Base-by-base conservation (phyloP, 2,329 filamentous ascomycete species). In the Bipolaris cookei region DNA sequence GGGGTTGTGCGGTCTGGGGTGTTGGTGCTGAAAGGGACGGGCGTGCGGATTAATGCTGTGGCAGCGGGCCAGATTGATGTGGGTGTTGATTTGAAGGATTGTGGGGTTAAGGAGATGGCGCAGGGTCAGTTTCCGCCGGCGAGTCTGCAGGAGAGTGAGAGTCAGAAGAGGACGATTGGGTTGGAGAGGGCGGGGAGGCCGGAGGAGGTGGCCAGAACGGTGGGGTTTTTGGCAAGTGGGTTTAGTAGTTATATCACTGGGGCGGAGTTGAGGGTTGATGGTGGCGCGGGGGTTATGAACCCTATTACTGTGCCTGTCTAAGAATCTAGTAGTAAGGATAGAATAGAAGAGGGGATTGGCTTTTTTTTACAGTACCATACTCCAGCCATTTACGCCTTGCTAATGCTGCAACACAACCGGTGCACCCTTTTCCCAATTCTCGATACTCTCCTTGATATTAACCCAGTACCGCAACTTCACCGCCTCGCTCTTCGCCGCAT, bases 391-490 rank as follows among this genome's bases (percentile, higher is more conserved):
- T 41, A 34, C 14, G 21, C 43, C 23, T n/a, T 32, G 7, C 54
- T 55, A 87, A 78, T 87, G 85, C 59, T 83, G 76, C 65, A 87
- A 65, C 43, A 83, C 77, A 55, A 86, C 81, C 62, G 82, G 75
- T 79, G 86, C 89, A 4, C 92, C 93, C 68, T 82, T 86, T 81
- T 97, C 92, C 93, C 94, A 97, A 61, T 88, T 86, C 72, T 89
- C 82, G 70, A 97, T 80, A 44, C 88, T 90, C 76, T 96, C 90
- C 61, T 87, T 84, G 59, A 98, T 88, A 77, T 93, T 97, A 54
- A 90, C 84, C 94, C 94, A 97, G 80, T 97, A 98, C 75, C 92
- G 82, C 79, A 97, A 77, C 75, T 85, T 82, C 1, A 97, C 87
- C 43, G 88, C 88, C 83, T 96, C 91, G 59, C 73, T 77, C 77